Base-by-base conservation (phyloP, 176 grass and related monocot species). In the Stipa capillata region DNA sequence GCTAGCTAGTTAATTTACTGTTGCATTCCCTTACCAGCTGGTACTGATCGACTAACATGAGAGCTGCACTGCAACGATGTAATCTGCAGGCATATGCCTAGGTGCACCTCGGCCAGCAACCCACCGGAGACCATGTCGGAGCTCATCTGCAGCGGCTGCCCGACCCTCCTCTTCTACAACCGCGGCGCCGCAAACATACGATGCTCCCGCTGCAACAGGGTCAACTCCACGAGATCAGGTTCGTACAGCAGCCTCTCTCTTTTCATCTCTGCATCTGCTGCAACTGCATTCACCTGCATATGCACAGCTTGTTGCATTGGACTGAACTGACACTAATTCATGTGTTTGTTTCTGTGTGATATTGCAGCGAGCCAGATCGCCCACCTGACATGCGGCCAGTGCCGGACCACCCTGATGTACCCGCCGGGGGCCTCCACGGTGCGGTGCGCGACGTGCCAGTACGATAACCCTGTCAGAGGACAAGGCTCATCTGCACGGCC, bases 141-240 rank as follows among this genome's bases (percentile, higher is more conserved):
- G 27, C 77, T 93, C 54, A 64, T 93, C 27, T 93, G 91, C 35
- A 39, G 48, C 25, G 84, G 91, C 28, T 93, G 91, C 69, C 74
- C 39, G 28, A 93, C 87, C 27, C 73, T 90, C 67, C 61, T 93
- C 7, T 34, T 63, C 29, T 89, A 93, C 64, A 63, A 49, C 57
- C 84, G 87, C 42, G 60, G 81, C 15, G 91, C 81, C 33, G 4
- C 27, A 28, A 90, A 72, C 82, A 80, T 93, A 24, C 87, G 91
- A 25, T 93, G 91, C 75, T 73, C 87, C 0, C 50, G 64, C 40
- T 93, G 91, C 20, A 58, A 29, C 73, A 70, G 0, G 41, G 15
- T 79, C 23, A 93, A 93, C 85, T 83, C 78, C 15, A 73, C 87
- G 14, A 84, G 81, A 92, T 73, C 90, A 85, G 87, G 90, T n/a